Base-by-base conservation (phyloP, 1,284 basidiomycete species). In the Sutorius eximius region DNA sequence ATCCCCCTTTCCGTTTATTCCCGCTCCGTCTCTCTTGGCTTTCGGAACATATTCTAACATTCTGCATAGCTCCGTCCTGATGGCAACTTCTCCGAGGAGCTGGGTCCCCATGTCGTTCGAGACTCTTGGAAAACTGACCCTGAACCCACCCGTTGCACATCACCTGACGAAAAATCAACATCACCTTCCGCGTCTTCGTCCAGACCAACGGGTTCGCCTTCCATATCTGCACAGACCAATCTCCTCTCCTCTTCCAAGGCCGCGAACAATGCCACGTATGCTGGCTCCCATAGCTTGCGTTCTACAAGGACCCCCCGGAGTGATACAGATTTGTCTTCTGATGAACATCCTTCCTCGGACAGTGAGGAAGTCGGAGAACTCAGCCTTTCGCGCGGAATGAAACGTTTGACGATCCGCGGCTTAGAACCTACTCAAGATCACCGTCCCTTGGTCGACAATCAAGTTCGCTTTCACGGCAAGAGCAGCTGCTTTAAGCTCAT, bases 91-190 rank as follows among this genome's bases (percentile, higher is more conserved):
- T 77, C 80, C 32, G 71, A 77, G 29, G 82, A 87, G 55, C 76
- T 93, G 43, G 91, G 91, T 2, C 86, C 88, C 2, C 77, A 79
- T 0, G 75, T 91, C 6, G 60, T 85, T 48, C 82, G 87, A 34
- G 89, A 85, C 57, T 87, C 87, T 5, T 93, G 91, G 84, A 90
- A 84, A 62, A 68, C 65, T 29, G 73, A 78, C 46, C 47, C 59
- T 52, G 57, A 62, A 24, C 54, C 46, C 33, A 51, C 58, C 18
- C 41, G 24, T 20, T 55, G 27, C n/a, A 32, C 41, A 5, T 60
- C 61, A n/a, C 53, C 64, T 40, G 55, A 60, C 48, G 61, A 61
- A 55, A 66, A 60, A 43, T 67, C 59, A 32, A 45, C 57, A 2
- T 60, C 63, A n/a, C 63, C 66, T 0, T 52, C 59, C 22, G 59